Evolutionary conservation across 2,329 filamentous ascomycete genomes (phyloP).

Genomic region (Diaporthe amygdali): DNA sequence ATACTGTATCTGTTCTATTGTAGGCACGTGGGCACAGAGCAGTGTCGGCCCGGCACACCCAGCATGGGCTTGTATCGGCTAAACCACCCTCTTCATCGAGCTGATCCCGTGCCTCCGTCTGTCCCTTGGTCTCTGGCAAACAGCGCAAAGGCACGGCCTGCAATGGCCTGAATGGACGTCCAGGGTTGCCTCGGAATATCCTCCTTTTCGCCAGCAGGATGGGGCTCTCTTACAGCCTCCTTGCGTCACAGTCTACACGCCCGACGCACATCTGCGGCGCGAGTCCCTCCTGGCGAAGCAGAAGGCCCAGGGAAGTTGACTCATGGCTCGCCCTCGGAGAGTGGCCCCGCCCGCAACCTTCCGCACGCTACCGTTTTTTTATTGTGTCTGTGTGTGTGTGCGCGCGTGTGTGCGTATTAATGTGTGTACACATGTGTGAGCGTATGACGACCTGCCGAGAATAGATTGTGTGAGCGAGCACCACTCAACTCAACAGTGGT

Average conservation of each 20-base stretch:
- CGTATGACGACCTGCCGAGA: not conserved
- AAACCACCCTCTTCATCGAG: too few species aligned
- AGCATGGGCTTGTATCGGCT: too few species aligned
- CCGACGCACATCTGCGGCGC: conserved; percentile 8
- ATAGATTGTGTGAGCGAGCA: not conserved
- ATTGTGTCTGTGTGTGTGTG: not conserved
- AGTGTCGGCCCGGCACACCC: too few species aligned
- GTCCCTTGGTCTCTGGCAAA: too few species aligned
- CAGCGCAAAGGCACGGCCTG: too few species aligned
- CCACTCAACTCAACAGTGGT: not conserved
- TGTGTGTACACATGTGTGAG: not conserved
- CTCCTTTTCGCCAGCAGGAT: not conserved
- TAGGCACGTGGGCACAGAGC: too few species aligned
- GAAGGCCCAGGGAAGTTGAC: conserved; percentile 4
- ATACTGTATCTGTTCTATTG: too few species aligned
- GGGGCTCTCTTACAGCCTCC: not conserved
- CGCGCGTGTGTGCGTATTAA: too few species aligned
- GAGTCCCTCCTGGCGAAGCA: conserved; percentile 8
- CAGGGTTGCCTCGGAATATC: not conserved
- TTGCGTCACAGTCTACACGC: conserved; percentile 4
- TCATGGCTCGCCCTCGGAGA: conserved; percentile 2
- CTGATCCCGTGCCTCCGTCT: too few species aligned
- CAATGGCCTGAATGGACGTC: too few species aligned
- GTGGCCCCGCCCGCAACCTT: conserved; percentile 11
- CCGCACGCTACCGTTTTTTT: not conserved